Percentiles rank a stretch among this genome's conserved stretches.
phyloP scores from a whole-genome alignment of 1,139 yeast species.

The Saccharomyces hybrid region DNA sequence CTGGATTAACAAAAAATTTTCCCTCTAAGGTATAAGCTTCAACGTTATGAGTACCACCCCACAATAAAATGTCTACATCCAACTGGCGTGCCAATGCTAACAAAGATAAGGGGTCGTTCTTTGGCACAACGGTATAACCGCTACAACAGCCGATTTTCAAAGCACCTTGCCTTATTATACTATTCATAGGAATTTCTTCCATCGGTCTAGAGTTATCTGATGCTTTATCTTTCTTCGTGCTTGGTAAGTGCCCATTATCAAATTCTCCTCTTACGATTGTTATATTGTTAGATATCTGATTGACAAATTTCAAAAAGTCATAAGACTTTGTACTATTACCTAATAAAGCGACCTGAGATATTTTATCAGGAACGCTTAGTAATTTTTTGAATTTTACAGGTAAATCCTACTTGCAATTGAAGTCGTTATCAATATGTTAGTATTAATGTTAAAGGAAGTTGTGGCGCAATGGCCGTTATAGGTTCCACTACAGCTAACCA shows the following conservation, averaged over 20 bases:
- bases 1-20: conserved; percentile 89
- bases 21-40: conserved; percentile 93
- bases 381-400: conserved; percentile 59
- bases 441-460: neutral
- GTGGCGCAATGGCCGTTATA: neutral
- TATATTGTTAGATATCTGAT: conserved; percentile 62
- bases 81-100: conserved; percentile 79
- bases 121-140: conserved; percentile 80
- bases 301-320: conserved; percentile 56
- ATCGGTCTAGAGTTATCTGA: neutral
- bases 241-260: conserved; percentile 35
- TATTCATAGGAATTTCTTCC: conserved; percentile 53
- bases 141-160: conserved; percentile 78
- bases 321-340: conserved; percentile 78
- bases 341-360: conserved; percentile 73
- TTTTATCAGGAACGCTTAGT: conserved; percentile 64
- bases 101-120: conserved; percentile 77
- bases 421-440: neutral
- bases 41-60: conserved; percentile 94
- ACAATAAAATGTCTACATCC: conserved; percentile 85
- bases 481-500: neutral
- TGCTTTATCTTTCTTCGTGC: conserved; percentile 56
- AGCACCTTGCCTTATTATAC: conserved; percentile 60
- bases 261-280: conserved; percentile 77
- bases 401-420: conserved; percentile 30